Base-by-base conservation (phyloP, 1,284 basidiomycete genomes). In the Fomitopsis pinicola region DNA sequence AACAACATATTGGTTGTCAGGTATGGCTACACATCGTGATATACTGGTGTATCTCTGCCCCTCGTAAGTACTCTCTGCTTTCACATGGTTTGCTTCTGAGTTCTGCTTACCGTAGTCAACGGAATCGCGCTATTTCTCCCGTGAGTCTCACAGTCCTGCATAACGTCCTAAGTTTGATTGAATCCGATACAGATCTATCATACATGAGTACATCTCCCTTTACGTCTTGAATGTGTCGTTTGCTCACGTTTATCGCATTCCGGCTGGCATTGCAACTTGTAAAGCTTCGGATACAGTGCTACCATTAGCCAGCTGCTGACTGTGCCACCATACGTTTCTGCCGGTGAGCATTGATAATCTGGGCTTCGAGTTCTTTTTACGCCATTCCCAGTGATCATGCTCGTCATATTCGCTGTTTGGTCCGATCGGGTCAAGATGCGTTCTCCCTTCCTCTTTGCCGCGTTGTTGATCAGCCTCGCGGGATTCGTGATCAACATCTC, bases 401-500 rank as follows among this genome's bases (percentile, higher is more conserved):
- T 89, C 15, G 76, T 80, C 45, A 59, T 72, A 33, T 88, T 82
- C 63, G 85, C 82, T 0, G 71, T 83, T 64, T 84, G 76, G 68
- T 88, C 88, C 19, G 89, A 91, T 68, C 79, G 77, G 62, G 66
- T 80, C 52, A 75, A 78, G 65, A 78, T 79, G 62, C 85, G 89
- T 10, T 86, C 77, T n/a, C 82, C 82, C 0, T 90, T 89, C 74
- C 80, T 90, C 59, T 69, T 85, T 38, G 74, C 77, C 0, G 84
- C 85, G 0, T 81, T 85, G 12, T 19, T 74, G 0, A 78, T 86
- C 65, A 80, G 79, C 62, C 69, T 85, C 22, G 75, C 87, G 36
- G 89, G 89, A 0, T 88, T 86, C 67, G 69, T 77, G 0, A 90
- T 91, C 75, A 87, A 89, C 67, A 83, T 89, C 57, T 79, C 83